These are phyloP conservation scores for Paspalum vaginatum DNA, from an alignment of 176 grass and related monocot species.

Conservation along the genomic window DNA sequence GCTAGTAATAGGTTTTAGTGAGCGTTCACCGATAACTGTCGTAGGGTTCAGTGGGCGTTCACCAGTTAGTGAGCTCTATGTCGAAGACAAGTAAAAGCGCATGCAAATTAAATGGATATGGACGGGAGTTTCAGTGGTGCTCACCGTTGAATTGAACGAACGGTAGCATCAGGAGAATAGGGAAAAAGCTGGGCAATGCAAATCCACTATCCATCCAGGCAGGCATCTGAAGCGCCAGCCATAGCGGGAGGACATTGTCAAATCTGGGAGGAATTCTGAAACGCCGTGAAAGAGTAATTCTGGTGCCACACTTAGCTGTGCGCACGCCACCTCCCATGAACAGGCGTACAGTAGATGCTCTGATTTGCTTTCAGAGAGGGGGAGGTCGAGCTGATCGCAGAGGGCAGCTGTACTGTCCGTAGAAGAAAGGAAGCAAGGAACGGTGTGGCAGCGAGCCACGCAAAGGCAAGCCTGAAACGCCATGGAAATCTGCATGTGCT, in stretches of 20 bases:
- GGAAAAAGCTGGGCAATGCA: background rate
- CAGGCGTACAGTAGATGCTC: too few relatives aligned
- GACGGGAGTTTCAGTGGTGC: too few relatives aligned
- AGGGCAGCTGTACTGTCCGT: background rate
- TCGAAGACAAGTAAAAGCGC: too few relatives aligned
- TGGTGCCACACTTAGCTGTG: background rate
- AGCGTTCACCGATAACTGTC: too few relatives aligned
- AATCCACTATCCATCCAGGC: background rate
- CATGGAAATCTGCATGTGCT: background rate
- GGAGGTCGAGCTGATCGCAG: background rate
- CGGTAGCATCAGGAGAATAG: too few relatives aligned
- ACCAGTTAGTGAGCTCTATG: too few relatives aligned
- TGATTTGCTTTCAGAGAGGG: background rate
- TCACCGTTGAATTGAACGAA: too few relatives aligned
- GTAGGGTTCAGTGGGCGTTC: too few relatives aligned
- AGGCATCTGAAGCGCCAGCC: background rate
- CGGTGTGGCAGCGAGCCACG: background rate
- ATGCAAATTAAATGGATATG: too few relatives aligned
- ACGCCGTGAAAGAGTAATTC: background rate
- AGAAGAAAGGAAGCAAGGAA: background rate
- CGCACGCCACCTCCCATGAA: too few relatives aligned
- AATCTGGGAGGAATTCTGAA: background rate
- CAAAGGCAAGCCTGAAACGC: too few relatives aligned
- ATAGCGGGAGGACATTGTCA: background rate
- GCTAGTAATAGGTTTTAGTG: too few relatives aligned